Base-by-base conservation (phyloP, 2,329 filamentous ascomycete species). In the Ophiosphaerella korrae region DNA sequence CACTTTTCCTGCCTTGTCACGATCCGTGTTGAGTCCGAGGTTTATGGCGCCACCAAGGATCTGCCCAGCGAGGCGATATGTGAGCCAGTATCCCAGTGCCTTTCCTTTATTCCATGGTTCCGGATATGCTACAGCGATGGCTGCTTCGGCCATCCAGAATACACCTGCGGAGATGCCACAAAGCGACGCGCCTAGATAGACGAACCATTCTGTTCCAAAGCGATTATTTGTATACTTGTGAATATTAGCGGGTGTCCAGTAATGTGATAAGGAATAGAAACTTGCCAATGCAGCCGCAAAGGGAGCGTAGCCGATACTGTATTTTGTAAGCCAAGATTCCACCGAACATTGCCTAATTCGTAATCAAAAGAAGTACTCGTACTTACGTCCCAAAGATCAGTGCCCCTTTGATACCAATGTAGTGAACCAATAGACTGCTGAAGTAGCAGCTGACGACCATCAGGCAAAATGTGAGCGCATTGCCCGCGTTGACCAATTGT, bases 81-180 rank as follows among this genome's bases (percentile, higher is more conserved):
- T 80, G 4, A 90, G 77, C 88, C 88, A 91, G 63, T 87, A 85
- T 0, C 86, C 88, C 0, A 90, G 74, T 1, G 68, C 67, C 45
- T 71, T 71, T 9, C 70, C 70, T 42, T 68, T 70, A 24, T 72
- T 71, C 67, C 67, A 84, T 0, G 87, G 86, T 60, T 90, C 88
- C 0, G 88, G 87, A 57, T 91, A 91, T 0, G 84, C 80, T 16
- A 90, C 82, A 0, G 87, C 87, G 49, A 91, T 88, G 0, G 88
- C 87, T 0, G 86, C 86, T 71, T 91, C 88, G 0, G 87, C 84
- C 78, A 86, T 86, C 88, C 88, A 91, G 71, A 90, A 90, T 0
- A 90, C 77, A 0, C 88, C 88, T 0, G 88, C 88, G 0, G 84
- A 86, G 29, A 89, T 78, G 14, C 88, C 88, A 55, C 88, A 90